Base-by-base conservation (phyloP, 352 stramenopile genomes). In the Aphanomyces invadans region DNA sequence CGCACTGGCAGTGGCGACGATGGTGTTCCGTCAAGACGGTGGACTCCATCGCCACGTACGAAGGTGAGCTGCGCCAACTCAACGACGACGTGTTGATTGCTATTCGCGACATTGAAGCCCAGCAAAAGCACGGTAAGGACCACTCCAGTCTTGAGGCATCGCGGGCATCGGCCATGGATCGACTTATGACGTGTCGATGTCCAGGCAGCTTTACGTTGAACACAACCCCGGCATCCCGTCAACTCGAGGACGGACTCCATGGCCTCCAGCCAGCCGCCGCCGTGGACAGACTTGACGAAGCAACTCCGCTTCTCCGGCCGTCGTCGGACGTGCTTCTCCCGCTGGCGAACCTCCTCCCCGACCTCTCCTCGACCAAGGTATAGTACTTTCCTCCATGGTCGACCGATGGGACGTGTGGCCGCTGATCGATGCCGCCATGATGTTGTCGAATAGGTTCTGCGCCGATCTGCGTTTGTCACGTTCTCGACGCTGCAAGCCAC, bases 41-140 rank as follows among this genome's bases (percentile, higher is more conserved):
- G 2, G 81, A 92, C 63, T 78, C 83, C 0, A 76, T 89, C 28
- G 74, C 86, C 26, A 76, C 83, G 61, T 88, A 88, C 54, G 74
- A 68, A 0, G 56, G 78, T 23, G 62, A 81, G 53, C 61, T 89
- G 49, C 62, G 82, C 31, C 72, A 76, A 28, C 62, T 90, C 19
- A 80, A 89, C 52, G 49, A 57, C 2, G 74, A 85, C 21, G 83
- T 89, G 15, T 28, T 23, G 11, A 21, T 67, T 10, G 9, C 60
- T 1, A 67, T 67, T 28, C 28, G 38, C 25, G 49, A 36, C 68
- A 57, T 74, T 38, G 55, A 68, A 33, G 68, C 49, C 51, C 36
- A 48, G 31, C 52, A 74, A 77, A 65, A 72, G 70, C 68, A 68
- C 62, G 32, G 38, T 39, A 23, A 32, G 26, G 15, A 42, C 36